Base-by-base conservation (phyloP, 192 early-diverging fungal species). In the Umbelopsis sp. region DNA sequence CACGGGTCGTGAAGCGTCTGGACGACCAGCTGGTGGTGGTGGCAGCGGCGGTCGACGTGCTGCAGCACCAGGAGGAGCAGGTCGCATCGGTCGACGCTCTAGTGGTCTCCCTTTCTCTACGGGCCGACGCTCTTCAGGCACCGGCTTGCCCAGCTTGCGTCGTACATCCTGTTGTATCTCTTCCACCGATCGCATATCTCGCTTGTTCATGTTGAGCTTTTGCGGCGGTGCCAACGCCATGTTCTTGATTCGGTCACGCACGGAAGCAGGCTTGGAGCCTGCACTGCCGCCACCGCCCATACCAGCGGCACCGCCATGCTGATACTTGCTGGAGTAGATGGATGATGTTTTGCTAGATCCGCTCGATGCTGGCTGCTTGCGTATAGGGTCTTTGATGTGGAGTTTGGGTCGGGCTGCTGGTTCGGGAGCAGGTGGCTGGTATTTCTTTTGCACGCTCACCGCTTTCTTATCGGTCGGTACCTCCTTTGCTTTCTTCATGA, bases 181-280 rank as follows among this genome's bases (percentile, higher is more conserved):
- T n/a, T 66, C 49, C 37, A 78, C 66, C 2, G 71, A 66, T 20
- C 76, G 71, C 13, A 58, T 45, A 73, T 78, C 76, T 25, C 68
- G 67, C 46, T 78, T 73, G 11, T 44, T n/a, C 20, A 11, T 51
- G 23, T 73, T 69, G n/a, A 73, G 18, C 27, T 50, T 55, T 49
- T 78, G 67, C 25, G 71, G 67, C 15, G 50, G 67, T 3, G 66
- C 70, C 4, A 66, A 27, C 0, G 75, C 75, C 21, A 80, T 21
- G 20, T 76, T 71, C 48, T 84, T 81, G 8, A 77, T 64, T 27
- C 78, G 77, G 1, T 76, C 79, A 18, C 55, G 55, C 1, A 35
- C 55, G 0, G 55, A 61, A 16, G 27, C 30, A 23, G 33, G 16
- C 35, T 61, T 33, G 13, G 55, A 12, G 18, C 30, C 13, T 61